Evolutionary conservation across 495 filamentous ascomycete species (phyloP), one percentile per base, ranked within the genome.

Genomic region (Aspergillus funiculosus): DNA sequence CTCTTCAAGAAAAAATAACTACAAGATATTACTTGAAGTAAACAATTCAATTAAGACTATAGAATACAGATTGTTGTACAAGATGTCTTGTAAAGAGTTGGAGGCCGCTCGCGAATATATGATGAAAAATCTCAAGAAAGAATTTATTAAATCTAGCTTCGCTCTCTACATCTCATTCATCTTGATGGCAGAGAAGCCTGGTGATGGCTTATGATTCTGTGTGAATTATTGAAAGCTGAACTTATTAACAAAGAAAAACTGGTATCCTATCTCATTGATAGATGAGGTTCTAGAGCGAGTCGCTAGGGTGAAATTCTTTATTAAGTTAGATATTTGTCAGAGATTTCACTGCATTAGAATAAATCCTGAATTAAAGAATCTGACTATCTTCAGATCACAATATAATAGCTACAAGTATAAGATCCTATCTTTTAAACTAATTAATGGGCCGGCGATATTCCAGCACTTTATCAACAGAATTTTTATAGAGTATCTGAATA

Each of bases 161-260:
- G 35, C 61, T 1, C 48, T 43, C 0, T 56, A 35, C 3, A 52
- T 51, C 0, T 56, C 59, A 0, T 62, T 53, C 9, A 54, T 77
- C 9, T 36, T 75, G 0, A 65, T 75, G 27, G 57, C 53, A 0
- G 10, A 20, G 1, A 76, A 74, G 39, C 40, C 37, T 1, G 52
- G 58, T 17, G 60, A 62, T 3, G 48, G 46, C 0, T 26, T 75
- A 0, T 39, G 59, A 0, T 50, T 81, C 27, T 78, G 61, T 58
- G 51, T 76, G 0, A 60, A 79, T 35, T 79, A 72, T 39, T 42
- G 56, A 4, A 53, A 50, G 5, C 36, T 77, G 0, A 79, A 79
- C 43, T 35, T 20, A 0, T 38, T 75, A 0, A 77, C 61, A 0
- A 52, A 47, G 3, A 73, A 72, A 43, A 63, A 80, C 28, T 20